A percentile compares a stretch with the other conserved stretches of the same genome.
phyloP scores from a whole-genome alignment of 129 eudicot genomes.

The Erigeron canadensis region DNA sequence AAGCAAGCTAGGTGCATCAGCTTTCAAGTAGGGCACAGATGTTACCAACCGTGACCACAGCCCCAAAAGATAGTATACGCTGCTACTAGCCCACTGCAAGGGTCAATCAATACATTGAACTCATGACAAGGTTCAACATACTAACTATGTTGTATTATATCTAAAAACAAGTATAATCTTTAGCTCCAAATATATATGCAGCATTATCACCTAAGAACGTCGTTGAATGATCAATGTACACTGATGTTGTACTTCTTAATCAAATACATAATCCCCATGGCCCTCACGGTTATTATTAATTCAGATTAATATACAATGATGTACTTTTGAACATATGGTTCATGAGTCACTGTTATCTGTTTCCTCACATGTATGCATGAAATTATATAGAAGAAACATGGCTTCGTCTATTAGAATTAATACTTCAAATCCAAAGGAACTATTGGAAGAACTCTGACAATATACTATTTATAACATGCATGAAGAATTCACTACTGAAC shows the following conservation, averaged over 20 bases:
- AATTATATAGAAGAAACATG: not conserved
- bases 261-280: not conserved
- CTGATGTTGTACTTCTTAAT: not conserved
- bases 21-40: conserved; percentile 90
- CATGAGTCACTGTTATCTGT: conserved; percentile 8
- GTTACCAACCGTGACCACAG: conserved; percentile 91
- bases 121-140: not conserved
- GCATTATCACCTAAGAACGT: not conserved
- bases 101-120: conserved; percentile 9
- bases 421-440: not conserved
- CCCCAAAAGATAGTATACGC: conserved; percentile 91
- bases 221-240: not conserved
- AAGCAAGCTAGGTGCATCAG: conserved; percentile 76
- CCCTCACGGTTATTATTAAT: not conserved
- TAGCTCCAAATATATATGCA: not conserved
- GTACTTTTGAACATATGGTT: not conserved
- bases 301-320: not conserved
- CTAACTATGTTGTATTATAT: conserved; percentile 8
- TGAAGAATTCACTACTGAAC: not conserved
- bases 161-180: not conserved
- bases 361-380: not conserved
- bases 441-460: not conserved
- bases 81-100: conserved; percentile 97
- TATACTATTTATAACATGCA: not conserved
- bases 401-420: not conserved